Conservation (phyloP, 163 green algal species). For the Trebouxiophyceae sp. region DNA sequence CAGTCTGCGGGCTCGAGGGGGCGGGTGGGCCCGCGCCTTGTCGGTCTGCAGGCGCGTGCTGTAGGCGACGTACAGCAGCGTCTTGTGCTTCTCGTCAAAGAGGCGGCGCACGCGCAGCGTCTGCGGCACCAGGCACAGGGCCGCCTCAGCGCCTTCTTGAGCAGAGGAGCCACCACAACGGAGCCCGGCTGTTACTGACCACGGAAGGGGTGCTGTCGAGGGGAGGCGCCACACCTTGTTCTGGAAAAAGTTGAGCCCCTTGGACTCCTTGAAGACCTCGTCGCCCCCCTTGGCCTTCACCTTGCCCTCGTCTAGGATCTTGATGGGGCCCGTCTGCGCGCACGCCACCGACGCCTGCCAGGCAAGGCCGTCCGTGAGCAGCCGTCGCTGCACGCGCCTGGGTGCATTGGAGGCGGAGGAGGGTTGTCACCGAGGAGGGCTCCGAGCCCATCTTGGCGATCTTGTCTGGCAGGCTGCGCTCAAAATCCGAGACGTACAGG, state of each 20-base stretch:
- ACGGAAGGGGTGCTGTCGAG: not conserved
- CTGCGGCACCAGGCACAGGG: slow-evolving; percentile 40
- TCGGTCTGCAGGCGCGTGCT: slow-evolving; percentile 35
- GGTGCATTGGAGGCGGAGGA: not conserved
- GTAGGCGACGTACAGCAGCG: slow-evolving; percentile 64
- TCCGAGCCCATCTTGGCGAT: not conserved
- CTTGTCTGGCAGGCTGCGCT: not conserved
- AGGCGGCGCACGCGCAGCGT: slow-evolving; percentile 62
- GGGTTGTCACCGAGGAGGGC: not conserved
- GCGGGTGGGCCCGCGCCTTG: too few species aligned
- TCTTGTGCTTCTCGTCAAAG: slow-evolving; percentile 48
- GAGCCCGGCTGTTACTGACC: not conserved
- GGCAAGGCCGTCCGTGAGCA: not conserved
- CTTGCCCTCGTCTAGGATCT: slow-evolving; percentile 24
- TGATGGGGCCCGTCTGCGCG: slow-evolving; percentile 29
- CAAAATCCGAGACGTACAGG: slow-evolving; percentile 53
- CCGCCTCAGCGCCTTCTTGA: not conserved
- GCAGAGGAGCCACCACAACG: not conserved
- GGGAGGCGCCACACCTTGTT: slow-evolving; percentile 42
- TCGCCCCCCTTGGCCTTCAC: slow-evolving; percentile 28
- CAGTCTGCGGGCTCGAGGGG: too few species aligned
- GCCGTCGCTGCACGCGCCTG: not conserved
- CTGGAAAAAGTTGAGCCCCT: slow-evolving; percentile 60
- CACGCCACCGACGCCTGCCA: slow-evolving; percentile 52
- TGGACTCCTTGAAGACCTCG: slow-evolving; percentile 65